Evolutionary conservation across 352 stramenopile species (phyloP).

Genomic region (Aphanomyces cochlioides): DNA sequence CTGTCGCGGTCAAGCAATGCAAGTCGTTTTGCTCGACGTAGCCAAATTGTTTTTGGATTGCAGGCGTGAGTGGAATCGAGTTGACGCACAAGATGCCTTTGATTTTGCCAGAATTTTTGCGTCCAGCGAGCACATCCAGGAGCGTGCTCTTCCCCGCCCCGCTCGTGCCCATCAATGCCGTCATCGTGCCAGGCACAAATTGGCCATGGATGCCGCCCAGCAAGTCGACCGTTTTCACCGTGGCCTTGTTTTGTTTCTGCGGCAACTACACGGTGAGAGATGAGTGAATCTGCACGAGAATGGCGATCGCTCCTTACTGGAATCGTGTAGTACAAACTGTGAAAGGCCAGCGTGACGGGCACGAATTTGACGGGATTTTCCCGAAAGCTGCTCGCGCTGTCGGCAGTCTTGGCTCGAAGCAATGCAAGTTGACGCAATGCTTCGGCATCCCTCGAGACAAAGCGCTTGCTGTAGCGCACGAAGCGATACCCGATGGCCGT

Average conservation of each 20-base stretch:
- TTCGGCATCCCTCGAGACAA: conserved; percentile 7
- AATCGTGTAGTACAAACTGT: conserved; percentile 49
- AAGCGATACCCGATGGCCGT: conserved; percentile 24
- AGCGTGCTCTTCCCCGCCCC: conserved; percentile 93
- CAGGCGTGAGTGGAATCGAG: conserved; percentile 38
- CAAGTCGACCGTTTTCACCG: conserved; percentile 52
- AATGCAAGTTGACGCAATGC: conserved; percentile 4
- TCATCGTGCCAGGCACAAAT: conserved; percentile 49
- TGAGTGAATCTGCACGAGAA: neutral
- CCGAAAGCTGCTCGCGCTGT: neutral
- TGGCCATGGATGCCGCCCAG: conserved; percentile 57
- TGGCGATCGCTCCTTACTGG: conserved; percentile 25
- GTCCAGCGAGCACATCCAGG: conserved; percentile 91
- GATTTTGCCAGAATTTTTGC: conserved; percentile 89
- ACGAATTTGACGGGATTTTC: conserved; percentile 26
- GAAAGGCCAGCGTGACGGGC: conserved; percentile 51
- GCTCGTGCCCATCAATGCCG: conserved; percentile 64
- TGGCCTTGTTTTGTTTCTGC: conserved; percentile 38
- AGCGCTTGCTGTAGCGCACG: conserved; percentile 19
- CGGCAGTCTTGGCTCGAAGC: neutral
- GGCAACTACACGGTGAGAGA: neutral
- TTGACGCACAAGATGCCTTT: conserved; percentile 66
- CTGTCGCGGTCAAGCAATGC: conserved; percentile 81
- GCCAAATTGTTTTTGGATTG: conserved; percentile 31
- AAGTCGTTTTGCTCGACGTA: conserved; percentile 91